phyloP scores from a whole-genome alignment of 805 yeast genomes.

The Maudiozyma bulderi region DNA sequence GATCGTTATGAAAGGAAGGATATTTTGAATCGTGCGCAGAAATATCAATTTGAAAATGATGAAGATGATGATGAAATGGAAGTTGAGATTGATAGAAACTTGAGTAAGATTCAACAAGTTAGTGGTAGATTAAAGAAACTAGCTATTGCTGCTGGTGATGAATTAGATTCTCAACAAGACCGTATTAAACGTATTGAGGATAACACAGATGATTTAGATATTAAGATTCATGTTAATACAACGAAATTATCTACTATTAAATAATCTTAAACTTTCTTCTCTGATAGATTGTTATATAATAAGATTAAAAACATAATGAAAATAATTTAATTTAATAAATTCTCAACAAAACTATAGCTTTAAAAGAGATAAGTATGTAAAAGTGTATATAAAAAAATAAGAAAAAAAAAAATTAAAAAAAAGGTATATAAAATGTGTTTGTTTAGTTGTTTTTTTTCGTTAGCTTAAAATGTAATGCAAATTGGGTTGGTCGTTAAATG shows the following conservation, averaged over 20 bases:
- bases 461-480: not conserved
- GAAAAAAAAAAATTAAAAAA: not conserved
- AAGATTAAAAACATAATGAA: not conserved
- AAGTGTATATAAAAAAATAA: not conserved
- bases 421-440: not conserved
- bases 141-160: constrained; percentile 66
- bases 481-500: not conserved
- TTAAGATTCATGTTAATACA: constrained; percentile 70
- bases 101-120: constrained; percentile 65
- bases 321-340: no score
- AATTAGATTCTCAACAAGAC: constrained; percentile 67
- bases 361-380: not conserved
- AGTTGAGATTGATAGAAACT: constrained; percentile 71
- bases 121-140: constrained; percentile 62
- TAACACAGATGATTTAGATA: constrained; percentile 75
- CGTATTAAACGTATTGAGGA: constrained; percentile 71
- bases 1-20: constrained; percentile 32
- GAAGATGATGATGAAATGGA: constrained; percentile 91
- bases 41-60: constrained; percentile 80
- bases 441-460: not conserved
- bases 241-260: constrained; percentile 51
- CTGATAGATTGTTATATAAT: not conserved
- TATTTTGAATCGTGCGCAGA: constrained; percentile 42
- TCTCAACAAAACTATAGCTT: no score
- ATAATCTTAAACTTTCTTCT: constrained; percentile 12